Conservation (phyloP, 169 alveolate species). For the Babesia microti region DNA sequence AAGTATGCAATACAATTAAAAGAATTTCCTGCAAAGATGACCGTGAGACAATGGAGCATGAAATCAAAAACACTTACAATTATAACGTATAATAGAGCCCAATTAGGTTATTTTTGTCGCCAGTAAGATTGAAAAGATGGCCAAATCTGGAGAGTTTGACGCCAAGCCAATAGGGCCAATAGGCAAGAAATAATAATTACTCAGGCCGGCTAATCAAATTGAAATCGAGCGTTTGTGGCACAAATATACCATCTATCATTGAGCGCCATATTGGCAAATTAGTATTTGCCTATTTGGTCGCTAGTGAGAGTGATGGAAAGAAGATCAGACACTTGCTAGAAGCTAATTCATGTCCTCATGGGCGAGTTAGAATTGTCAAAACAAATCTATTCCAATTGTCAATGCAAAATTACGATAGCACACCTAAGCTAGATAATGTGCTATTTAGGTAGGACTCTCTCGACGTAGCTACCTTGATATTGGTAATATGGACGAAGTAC, state of each 20-base stretch:
- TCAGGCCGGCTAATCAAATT: neutral
- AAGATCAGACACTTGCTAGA: slow-evolving; percentile 5
- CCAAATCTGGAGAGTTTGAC: slow-evolving; percentile 2
- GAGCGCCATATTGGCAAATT: slow-evolving; percentile 31
- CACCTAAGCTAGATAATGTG: slow-evolving; percentile 4
- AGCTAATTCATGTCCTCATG: slow-evolving; percentile 24
- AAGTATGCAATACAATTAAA: no score
- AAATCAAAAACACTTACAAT: no score
- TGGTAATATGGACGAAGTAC: slow-evolving; percentile 17
- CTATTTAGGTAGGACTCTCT: no score
- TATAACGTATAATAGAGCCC: no score
- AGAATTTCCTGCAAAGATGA: no score
- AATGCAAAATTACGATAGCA: slow-evolving; percentile 6
- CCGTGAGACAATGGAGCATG: no score
- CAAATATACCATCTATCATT: slow-evolving; percentile 30
- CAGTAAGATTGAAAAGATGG: slow-evolving; percentile 14
- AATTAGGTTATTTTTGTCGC: no score
- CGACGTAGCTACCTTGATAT: slow-evolving; percentile 19
- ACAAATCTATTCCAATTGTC: slow-evolving; percentile 21
- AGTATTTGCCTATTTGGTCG: slow-evolving; percentile 28
- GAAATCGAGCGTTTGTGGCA: slow-evolving; percentile 10
- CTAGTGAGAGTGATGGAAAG: slow-evolving; percentile 31
- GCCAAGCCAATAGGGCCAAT: slow-evolving; percentile 45
- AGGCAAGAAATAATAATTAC: neutral
- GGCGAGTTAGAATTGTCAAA: slow-evolving; percentile 18